These are phyloP conservation scores for Astragalus glycyphyllos DNA, from an alignment of 306 rosid genomes.

Conservation along the genomic window DNA sequence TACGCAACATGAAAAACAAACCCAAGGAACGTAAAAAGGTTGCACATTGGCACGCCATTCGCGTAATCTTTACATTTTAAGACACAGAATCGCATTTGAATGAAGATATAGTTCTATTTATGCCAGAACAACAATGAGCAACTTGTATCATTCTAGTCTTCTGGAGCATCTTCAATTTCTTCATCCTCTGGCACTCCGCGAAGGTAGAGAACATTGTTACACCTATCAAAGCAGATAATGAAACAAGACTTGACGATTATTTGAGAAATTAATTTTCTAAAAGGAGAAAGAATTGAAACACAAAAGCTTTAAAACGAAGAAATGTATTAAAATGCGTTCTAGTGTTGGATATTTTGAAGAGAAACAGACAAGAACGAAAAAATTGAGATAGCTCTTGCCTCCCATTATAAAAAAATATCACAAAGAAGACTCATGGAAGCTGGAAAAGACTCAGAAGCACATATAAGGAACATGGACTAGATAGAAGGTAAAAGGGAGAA, in stretches of 20 bases:
- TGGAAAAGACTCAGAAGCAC: not conserved
- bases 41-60: not conserved
- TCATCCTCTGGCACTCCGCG: constrained; percentile 92
- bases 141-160: constrained; percentile 53
- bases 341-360: not conserved
- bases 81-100: constrained; percentile 20
- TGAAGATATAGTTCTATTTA: constrained; percentile 5
- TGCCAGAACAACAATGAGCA: not conserved
- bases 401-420: too few relatives aligned
- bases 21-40: not conserved
- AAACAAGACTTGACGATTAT: not conserved
- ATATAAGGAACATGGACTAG: not conserved
- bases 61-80: constrained; percentile 20
- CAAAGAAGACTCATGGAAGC: not conserved
- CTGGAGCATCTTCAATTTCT: constrained; percentile 81
- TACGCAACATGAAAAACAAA: not conserved
- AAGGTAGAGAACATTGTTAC: constrained; percentile 89
- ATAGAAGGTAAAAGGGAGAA: not conserved
- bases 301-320: not conserved
- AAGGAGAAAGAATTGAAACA: not conserved
- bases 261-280: not conserved
- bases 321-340: not conserved
- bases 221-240: constrained; percentile 50
- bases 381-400: too few relatives aligned
- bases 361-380: not conserved